A percentile compares a stretch with the other conserved stretches of the same genome.
These are phyloP conservation scores for Aurantiochytrium sp. DNA, from an alignment of 108 stramenopile species.

Conservation along the genomic window DNA sequence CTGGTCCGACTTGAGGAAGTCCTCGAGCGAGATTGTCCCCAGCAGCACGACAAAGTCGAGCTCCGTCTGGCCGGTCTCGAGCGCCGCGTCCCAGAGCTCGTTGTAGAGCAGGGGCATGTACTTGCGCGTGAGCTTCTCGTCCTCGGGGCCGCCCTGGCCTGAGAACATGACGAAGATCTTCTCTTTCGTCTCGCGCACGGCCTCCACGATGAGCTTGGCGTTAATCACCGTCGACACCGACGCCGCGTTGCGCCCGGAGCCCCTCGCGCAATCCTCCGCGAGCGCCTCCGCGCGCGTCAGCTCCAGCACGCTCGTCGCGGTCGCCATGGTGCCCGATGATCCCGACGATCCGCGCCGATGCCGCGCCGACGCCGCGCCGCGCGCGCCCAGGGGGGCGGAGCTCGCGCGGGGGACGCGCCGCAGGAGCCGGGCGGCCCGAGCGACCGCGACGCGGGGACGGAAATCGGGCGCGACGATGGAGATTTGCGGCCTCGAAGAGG, in stretches of 20 bases:
- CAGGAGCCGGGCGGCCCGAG: too few relatives aligned
- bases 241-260: neutral
- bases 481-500: too few relatives aligned
- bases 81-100: conserved; percentile 27
- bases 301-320: neutral
- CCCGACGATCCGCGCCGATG: too few relatives aligned
- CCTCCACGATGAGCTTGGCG: neutral
- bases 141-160: neutral
- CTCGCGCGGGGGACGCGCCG: too few relatives aligned
- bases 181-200: neutral
- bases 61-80: neutral
- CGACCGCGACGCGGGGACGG: too few relatives aligned
- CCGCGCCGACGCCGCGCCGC: too few relatives aligned
- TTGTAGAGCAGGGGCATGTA: conserved; percentile 2
- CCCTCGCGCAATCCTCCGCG: neutral
- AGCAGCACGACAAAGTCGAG: neutral
- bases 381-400: too few relatives aligned
- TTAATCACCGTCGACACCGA: neutral
- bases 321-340: neutral
- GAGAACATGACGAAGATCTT: conserved; percentile 20
- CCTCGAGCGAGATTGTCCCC: neutral
- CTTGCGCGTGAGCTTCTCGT: neutral
- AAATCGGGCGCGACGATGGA: too few relatives aligned
- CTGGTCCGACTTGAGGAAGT: neutral
- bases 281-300: neutral